Base-by-base conservation (phyloP, 805 yeast genomes). In the Yarrowia osloensis region DNA sequence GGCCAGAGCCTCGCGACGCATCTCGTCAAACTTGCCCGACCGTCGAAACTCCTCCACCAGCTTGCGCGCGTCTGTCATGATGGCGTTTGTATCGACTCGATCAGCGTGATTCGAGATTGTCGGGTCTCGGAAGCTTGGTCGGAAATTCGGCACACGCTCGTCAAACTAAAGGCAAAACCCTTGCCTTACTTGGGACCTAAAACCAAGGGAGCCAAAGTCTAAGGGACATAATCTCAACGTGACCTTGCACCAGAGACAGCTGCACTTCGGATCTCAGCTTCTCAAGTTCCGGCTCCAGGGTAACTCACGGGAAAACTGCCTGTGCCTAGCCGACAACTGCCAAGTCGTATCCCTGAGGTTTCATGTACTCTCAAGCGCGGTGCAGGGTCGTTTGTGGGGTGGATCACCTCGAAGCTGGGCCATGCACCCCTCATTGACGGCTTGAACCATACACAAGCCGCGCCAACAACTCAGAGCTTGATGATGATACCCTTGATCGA, bases 21-120 rank as follows among this genome's bases (percentile, higher is more conserved):
- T 33, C 33, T 61, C 54, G n/a, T 61, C 66, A 17, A 61, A 61
- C 54, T 61, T 61, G 26, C 66, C 66, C 31, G 66, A 61, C 8
- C 54, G 52, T 31, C 66, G 52, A 35, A 61, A 61, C 66, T 61
- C 66, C 40, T 61, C 63, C 28, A 57, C 63, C 28, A 57, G 49
- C 19, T 57, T 57, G 21, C 63, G 40, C 19, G 63, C 63, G 47
- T 57, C 63, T 12, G 61, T 35, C 63, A 57, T 57, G 2, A 35
- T 37, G 4, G 28, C 21, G 59, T 33, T 21, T 13, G 26, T 13
- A 12, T 44, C 19, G 42, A 39, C 22, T n/a, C 19, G 11, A n/a
- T 9, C 9, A 11, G 42, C 22, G 29, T 24, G 31, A 35, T 21
- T 47, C 24, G 21, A n/a, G 24, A 13, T 15, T 31, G n/a, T 24